Conservation (phyloP, 495 filamentous ascomycete genomes). For the Penicillium pancosmium region DNA sequence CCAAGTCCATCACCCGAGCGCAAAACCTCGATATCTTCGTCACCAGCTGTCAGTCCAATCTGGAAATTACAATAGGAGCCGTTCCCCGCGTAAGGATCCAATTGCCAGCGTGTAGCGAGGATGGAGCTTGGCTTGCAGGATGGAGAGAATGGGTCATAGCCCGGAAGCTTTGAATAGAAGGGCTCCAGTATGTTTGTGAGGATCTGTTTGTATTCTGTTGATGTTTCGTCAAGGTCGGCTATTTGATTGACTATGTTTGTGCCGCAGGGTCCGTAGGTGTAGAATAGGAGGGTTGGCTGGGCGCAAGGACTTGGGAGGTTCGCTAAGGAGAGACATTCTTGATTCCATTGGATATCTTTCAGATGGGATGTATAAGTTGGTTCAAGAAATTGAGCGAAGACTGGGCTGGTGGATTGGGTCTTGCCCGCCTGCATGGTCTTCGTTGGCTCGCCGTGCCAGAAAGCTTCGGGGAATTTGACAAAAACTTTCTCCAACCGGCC, state of each 20-base stretch:
- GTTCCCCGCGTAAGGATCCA: constrained; percentile 80
- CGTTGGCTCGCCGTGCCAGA: constrained; percentile 50
- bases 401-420: constrained; percentile 16
- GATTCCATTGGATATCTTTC: constrained; percentile 69
- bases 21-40: constrained; percentile 71
- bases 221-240: constrained; percentile 24
- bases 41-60: constrained; percentile 68
- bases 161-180: constrained; percentile 75
- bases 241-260: constrained; percentile 53
- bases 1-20: constrained; percentile 58
- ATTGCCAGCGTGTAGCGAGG: constrained; percentile 77
- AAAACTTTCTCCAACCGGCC: constrained; percentile 92
- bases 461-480: constrained; percentile 77
- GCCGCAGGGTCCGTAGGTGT: constrained; percentile 71
- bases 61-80: constrained; percentile 95
- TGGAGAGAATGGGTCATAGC: constrained; percentile 54
- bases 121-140: constrained; percentile 65
- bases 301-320: constrained; percentile 59
- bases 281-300: constrained; percentile 92
- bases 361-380: constrained; percentile 72
- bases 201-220: constrained; percentile 31
- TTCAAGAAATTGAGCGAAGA: constrained; percentile 47
- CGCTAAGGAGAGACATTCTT: constrained; percentile 78
- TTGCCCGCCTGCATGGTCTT: constrained; percentile 10
- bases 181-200: constrained; percentile 50